A percentile compares a stretch with the other conserved stretches of the same genome.
These are phyloP conservation scores for Vigna nakashimae DNA, from an alignment of 306 rosid species.

Conservation along the genomic window DNA sequence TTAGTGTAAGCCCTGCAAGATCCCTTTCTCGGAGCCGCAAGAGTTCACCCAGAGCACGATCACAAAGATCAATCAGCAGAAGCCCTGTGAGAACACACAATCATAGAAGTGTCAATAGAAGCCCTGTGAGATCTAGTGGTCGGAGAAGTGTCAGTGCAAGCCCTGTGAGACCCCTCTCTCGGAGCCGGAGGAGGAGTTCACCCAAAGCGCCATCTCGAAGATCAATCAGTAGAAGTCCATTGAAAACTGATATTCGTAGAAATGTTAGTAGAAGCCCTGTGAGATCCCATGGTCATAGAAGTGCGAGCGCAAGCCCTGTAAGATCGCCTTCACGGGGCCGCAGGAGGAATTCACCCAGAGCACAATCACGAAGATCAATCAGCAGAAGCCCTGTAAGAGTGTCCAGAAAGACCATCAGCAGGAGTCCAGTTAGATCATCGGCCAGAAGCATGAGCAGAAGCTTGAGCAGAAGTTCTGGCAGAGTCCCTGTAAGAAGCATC, in stretches of 20 bases:
- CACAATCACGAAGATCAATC: slow-evolving; percentile 52
- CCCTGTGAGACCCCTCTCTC: slow-evolving; percentile 12
- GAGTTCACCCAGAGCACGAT: background rate
- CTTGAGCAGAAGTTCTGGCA: slow-evolving; percentile 63
- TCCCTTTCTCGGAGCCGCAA: background rate
- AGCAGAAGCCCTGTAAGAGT: slow-evolving; percentile 75
- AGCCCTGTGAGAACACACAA: background rate
- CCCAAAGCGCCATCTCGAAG: background rate
- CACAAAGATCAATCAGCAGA: background rate
- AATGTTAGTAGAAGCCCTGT: background rate
- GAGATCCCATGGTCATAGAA: slow-evolving; percentile 17
- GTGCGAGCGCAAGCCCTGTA: slow-evolving; percentile 35
- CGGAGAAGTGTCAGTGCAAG: slow-evolving; percentile 36
- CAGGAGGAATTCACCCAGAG: slow-evolving; percentile 68
- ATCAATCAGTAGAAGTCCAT: slow-evolving; percentile 2
- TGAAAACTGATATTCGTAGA: too few species aligned
- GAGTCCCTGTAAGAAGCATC: slow-evolving; percentile 67
- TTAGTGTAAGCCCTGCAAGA: slow-evolving; percentile 48
- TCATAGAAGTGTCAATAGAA: background rate
- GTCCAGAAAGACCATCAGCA: slow-evolving; percentile 64
- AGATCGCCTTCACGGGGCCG: slow-evolving; percentile 54
- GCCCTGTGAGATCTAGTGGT: background rate
- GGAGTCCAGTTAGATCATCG: slow-evolving; percentile 79
- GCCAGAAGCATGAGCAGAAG: slow-evolving; percentile 53
- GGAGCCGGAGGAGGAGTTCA: background rate